These are phyloP conservation scores for Neurospora africana DNA, from an alignment of 495 filamentous ascomycete genomes.

Conservation along the genomic window DNA sequence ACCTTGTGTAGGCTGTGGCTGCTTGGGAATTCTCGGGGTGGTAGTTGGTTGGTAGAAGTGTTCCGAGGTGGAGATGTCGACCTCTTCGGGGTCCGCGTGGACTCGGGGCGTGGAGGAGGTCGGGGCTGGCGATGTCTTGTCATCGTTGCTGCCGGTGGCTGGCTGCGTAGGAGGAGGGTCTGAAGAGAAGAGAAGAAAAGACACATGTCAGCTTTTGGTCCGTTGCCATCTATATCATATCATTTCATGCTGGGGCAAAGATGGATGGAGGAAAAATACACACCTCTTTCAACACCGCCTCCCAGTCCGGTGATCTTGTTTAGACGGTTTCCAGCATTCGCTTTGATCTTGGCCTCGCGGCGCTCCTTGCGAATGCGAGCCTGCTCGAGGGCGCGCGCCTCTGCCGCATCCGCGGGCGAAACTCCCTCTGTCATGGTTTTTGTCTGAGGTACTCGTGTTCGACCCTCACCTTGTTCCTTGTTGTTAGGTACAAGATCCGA, in stretches of 20 bases:
- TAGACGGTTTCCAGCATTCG: constrained; percentile 66
- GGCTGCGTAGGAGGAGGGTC: constrained; percentile 9
- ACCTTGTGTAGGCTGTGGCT: constrained; percentile 11
- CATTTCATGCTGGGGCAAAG: not conserved
- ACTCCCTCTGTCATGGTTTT: constrained; percentile 16
- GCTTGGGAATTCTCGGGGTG: constrained; percentile 19
- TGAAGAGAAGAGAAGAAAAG: not conserved
- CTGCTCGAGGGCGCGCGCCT: constrained; percentile 62
- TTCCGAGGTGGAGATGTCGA: constrained; percentile 49
- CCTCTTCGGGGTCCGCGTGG: constrained; percentile 57
- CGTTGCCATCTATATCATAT: not conserved
- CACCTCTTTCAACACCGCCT: constrained; percentile 49
- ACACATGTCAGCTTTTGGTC: not conserved
- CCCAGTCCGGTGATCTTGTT: constrained; percentile 75
- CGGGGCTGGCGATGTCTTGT: not conserved
- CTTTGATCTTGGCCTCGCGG: constrained; percentile 80
- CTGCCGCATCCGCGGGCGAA: constrained; percentile 29
- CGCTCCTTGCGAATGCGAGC: constrained; percentile 81
- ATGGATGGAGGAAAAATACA: not conserved
- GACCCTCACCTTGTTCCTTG: not conserved
- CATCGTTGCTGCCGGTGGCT: constrained; percentile 8
- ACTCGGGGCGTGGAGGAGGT: constrained; percentile 7
- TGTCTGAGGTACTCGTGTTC: not conserved
- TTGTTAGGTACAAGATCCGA: not conserved
- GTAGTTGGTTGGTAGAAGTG: constrained; percentile 43